phyloP scores from a whole-genome alignment of 1,284 basidiomycete genomes.

The Malassezia japonica region DNA sequence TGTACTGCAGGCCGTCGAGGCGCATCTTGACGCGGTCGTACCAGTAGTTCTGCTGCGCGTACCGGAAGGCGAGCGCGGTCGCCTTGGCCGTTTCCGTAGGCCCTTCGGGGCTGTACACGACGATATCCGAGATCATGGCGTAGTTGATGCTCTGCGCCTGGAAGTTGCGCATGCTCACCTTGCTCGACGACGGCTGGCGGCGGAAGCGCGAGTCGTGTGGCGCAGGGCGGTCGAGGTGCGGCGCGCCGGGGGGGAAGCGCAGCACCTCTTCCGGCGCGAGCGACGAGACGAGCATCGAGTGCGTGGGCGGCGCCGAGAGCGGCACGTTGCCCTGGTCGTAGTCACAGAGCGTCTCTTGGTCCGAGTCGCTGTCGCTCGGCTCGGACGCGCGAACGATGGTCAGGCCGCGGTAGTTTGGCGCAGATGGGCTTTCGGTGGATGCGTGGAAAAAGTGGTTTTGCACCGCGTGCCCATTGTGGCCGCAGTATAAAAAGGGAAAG shows the following conservation, averaged over 20 bases:
- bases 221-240: background rate
- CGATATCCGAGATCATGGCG: constrained; percentile 75
- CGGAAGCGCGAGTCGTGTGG: constrained; percentile 14
- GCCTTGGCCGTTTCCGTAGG: constrained; percentile 28
- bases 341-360: background rate
- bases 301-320: constrained; percentile 2
- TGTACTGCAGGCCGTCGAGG: constrained; percentile 61
- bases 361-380: constrained; percentile 7
- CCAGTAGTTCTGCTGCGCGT: constrained; percentile 36
- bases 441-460: constrained; percentile 42
- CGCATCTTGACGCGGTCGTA: constrained; percentile 53
- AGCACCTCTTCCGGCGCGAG: constrained; percentile 31
- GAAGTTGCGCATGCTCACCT: constrained; percentile 42
- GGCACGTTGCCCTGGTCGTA: background rate
- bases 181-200: constrained; percentile 1
- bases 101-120: constrained; percentile 59
- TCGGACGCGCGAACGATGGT: constrained; percentile 37
- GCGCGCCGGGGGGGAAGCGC: background rate
- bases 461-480: constrained; percentile 31
- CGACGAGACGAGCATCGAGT: constrained; percentile 35
- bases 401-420: constrained; percentile 40
- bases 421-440: constrained; percentile 22
- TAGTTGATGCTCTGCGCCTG: constrained; percentile 59
- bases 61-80: constrained; percentile 32
- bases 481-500: constrained; percentile 45